phyloP scores from a whole-genome alignment of 176 grass and related monocot genomes.

The Cenchrus americanus region DNA sequence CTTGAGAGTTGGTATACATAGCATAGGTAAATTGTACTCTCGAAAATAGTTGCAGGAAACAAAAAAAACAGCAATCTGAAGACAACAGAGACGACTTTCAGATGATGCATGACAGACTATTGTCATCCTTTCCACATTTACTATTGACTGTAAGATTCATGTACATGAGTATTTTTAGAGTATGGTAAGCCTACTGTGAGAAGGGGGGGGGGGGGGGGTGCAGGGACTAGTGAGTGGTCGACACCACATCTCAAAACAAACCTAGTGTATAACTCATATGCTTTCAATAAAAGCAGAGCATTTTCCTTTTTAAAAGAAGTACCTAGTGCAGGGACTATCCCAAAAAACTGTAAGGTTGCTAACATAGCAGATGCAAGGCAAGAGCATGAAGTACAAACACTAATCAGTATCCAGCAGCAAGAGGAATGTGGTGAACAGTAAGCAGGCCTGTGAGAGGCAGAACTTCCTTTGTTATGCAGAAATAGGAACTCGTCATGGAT shows the following conservation, averaged over 20 bases:
- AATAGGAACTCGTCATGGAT: not conserved
- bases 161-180: constrained; percentile 11
- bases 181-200: constrained; percentile 4
- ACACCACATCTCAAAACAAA: not conserved
- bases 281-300: no score
- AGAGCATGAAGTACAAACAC: not conserved
- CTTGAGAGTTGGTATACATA: constrained; percentile 16
- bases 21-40: not conserved
- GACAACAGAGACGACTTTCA: not conserved
- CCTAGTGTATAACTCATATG: no score
- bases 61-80: not conserved
- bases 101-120: not conserved
- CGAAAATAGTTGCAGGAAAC: not conserved
- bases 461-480: constrained; percentile 3
- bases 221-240: not conserved
- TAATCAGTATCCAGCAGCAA: constrained; percentile 12
- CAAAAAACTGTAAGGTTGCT: not conserved
- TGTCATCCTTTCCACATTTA: not conserved
- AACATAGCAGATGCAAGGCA: constrained; percentile 1
- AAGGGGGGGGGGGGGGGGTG: not conserved
- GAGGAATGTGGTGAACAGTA: not conserved
- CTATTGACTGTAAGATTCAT: not conserved
- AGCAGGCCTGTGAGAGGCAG: constrained; percentile 19
- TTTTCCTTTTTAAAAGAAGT: no score
- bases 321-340: not conserved